phyloP scores from a whole-genome alignment of 108 stramenopile genomes.

The Cyclotella choctawhatcheeana region DNA sequence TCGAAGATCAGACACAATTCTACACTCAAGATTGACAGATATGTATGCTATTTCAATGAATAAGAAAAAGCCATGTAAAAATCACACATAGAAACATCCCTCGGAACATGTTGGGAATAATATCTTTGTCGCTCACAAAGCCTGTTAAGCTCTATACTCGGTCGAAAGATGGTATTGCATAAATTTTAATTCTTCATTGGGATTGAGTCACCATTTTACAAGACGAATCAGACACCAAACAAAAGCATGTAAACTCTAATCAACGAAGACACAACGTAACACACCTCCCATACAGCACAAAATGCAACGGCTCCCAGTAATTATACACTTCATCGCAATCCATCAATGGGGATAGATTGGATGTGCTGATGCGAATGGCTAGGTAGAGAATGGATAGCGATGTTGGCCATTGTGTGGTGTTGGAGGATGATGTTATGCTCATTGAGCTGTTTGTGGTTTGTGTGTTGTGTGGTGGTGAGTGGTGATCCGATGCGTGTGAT shows the following conservation, averaged over 20 bases:
- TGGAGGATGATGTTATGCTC: too few relatives aligned
- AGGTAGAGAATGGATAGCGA: constrained; percentile 52
- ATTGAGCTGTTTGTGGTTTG: too few relatives aligned
- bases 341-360: constrained; percentile 84
- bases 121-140: constrained; percentile 49
- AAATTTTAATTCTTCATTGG: constrained; percentile 20
- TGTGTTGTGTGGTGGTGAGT: too few relatives aligned
- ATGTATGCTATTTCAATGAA: background rate
- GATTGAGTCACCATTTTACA: background rate
- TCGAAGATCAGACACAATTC: background rate
- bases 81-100: constrained; percentile 18
- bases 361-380: constrained; percentile 56
- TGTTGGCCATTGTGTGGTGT: constrained; percentile 20
- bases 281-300: constrained; percentile 72
- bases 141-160: constrained; percentile 39
- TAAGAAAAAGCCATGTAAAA: too few relatives aligned
- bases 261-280: background rate
- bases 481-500: too few relatives aligned
- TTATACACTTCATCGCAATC: constrained; percentile 99
- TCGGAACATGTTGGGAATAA: constrained; percentile 51
- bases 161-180: constrained; percentile 49
- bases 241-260: background rate
- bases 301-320: constrained; percentile 99
- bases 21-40: background rate
- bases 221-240: background rate